phyloP scores from a whole-genome alignment of 345 rosid species.

The Sisymbrium altissimum region DNA sequence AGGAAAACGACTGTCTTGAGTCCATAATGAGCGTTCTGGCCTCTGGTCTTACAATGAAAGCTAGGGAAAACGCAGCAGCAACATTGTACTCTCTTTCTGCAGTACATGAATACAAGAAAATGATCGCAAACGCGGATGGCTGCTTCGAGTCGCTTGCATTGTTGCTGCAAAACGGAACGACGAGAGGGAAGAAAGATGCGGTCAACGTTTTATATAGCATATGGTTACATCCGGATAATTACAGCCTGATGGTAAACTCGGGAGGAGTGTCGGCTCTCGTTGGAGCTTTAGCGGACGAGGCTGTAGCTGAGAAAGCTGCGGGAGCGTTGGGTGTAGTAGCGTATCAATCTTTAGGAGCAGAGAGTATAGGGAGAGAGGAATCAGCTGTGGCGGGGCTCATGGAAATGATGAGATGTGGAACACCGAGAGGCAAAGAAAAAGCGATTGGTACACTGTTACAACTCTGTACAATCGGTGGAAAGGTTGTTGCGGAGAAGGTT shows the following conservation, averaged over 20 bases:
- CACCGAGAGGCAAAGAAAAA: constrained; percentile 56
- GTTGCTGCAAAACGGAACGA: constrained; percentile 55
- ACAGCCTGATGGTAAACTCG: constrained; percentile 48
- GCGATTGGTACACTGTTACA: constrained; percentile 84
- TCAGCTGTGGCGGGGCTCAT: constrained; percentile 46
- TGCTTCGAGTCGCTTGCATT: background rate
- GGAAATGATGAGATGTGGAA: constrained; percentile 44
- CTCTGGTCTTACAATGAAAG: background rate
- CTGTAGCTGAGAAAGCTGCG: constrained; percentile 70
- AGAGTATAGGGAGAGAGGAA: constrained; percentile 66
- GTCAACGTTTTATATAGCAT: constrained; percentile 60
- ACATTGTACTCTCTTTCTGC: background rate
- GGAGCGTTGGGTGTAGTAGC: constrained; percentile 58
- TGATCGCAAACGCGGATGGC: background rate
- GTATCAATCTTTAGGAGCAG: constrained; percentile 59
- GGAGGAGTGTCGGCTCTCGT: constrained; percentile 62
- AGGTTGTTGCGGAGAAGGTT: constrained; percentile 57
- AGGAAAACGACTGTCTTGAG: background rate
- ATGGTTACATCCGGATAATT: constrained; percentile 64
- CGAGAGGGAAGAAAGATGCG: constrained; percentile 82
- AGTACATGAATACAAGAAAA: background rate
- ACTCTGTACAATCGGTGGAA: constrained; percentile 65
- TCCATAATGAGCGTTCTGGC: background rate
- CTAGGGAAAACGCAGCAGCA: background rate
- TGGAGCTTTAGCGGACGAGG: constrained; percentile 56